phyloP scores from a whole-genome alignment of 1,139 yeast genomes.

The Protomyces inouyei region DNA sequence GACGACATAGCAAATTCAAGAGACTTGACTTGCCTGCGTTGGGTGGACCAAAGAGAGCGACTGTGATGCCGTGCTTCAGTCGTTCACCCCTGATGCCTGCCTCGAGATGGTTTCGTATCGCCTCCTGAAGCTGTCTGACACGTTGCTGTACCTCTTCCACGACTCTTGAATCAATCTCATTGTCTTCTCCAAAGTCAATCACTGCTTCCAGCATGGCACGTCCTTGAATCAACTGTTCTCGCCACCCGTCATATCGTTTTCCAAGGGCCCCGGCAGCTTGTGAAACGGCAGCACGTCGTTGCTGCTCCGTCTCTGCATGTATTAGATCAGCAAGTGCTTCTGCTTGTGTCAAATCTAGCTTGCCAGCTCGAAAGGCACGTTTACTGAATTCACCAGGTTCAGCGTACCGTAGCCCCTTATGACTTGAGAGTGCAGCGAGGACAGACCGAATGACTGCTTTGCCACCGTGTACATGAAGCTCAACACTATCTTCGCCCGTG shows the following conservation, averaged over 20 bases:
- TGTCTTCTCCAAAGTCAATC: slow-evolving; percentile 84
- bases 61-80: slow-evolving; percentile 64
- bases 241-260: slow-evolving; percentile 57
- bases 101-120: slow-evolving; percentile 47
- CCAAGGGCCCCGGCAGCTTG: slow-evolving; percentile 69
- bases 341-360: slow-evolving; percentile 68
- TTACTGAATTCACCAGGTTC: slow-evolving; percentile 89
- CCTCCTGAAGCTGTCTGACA: slow-evolving; percentile 44
- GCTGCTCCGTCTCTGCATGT: slow-evolving; percentile 91
- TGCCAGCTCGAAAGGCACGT: slow-evolving; percentile 71
- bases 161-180: slow-evolving; percentile 57
- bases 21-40: slow-evolving; percentile 94
- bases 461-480: slow-evolving; percentile 90
- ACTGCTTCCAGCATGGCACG: slow-evolving; percentile 78
- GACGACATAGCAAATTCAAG: slow-evolving; percentile 63
- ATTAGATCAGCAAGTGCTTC: slow-evolving; percentile 88
- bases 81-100: slow-evolving; percentile 59
- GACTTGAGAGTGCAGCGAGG: slow-evolving; percentile 53
- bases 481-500: slow-evolving; percentile 88
- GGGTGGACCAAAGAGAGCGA: slow-evolving; percentile 83
- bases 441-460: slow-evolving; percentile 73
- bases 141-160: slow-evolving; percentile 36
- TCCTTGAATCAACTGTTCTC: slow-evolving; percentile 57
- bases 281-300: slow-evolving; percentile 66
- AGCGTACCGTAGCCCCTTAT: slow-evolving; percentile 69